Evolutionary conservation across 2,329 filamentous ascomycete species (phyloP), one percentile per base, ranked within the genome.

Genomic region (Penicillium oxalicum): DNA sequence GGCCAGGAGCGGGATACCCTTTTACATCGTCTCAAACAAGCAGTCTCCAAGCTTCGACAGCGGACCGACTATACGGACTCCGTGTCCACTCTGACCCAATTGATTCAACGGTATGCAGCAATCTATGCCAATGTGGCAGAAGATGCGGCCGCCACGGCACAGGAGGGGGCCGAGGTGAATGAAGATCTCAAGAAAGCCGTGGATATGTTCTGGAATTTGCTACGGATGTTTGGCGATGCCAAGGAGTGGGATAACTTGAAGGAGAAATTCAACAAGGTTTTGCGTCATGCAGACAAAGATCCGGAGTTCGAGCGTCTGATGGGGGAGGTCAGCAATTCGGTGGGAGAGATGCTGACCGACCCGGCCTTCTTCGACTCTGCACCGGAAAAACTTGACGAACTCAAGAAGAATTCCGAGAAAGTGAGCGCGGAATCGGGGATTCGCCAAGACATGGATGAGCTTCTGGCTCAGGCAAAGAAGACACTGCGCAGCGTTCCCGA

Each of bases 41-140:
- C 86, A 0, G 82, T 97, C 3, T 58, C 80, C 11, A 87, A 86
- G 35, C 77, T 97, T 11, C 79, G 87, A 6, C 79, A 88, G 61
- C 82, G 87, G 44, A 81, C 78, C 6, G 89, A 95, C 65, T 97
- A 97, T 65, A 83, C 86, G 0, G 83, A 91, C 41, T 95, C 91
- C 0, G 89, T 95, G 0, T 89, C 87, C 0, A 89, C 84, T 0
- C 69, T 97, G 29, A 81, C 87, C 0, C 70, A 83, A 6, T 75
- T 97, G 5, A 77, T 96, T 48, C 82, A 89, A 62, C 81, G 85
- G 37, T 95, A 95, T 66, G 84, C 87, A 8, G 74, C 82, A 53
- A 76, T 83, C 8, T 96, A 96, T 65, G 88, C 88, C 0, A 81
- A 83, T 33, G 85, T 84, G 0, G 79, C 83, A 0, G 79, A 85